These are phyloP conservation scores for Coprinopsis sp. DNA, from an alignment of 768 basidiomycete genomes.

Conservation along the genomic window DNA sequence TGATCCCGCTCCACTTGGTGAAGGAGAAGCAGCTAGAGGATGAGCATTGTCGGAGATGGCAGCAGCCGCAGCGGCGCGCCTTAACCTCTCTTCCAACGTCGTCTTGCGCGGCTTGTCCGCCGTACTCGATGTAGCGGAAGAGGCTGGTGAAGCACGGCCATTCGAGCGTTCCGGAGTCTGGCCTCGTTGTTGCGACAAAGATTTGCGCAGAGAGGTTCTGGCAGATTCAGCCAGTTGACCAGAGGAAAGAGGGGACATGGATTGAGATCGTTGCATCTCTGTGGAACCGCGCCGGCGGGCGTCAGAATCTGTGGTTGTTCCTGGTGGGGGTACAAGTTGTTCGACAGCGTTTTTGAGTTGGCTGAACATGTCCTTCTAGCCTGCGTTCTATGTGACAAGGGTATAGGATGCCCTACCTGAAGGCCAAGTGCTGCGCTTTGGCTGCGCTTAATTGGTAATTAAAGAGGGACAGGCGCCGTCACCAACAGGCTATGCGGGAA, in stretches of 20 bases:
- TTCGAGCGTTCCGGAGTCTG: conserved; percentile 39
- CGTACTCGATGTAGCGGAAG: conserved; percentile 13
- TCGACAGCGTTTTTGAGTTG: conserved; percentile 73
- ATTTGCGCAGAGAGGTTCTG: conserved; percentile 58
- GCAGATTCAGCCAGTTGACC: conserved; percentile 59
- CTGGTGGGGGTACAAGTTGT: conserved; percentile 52
- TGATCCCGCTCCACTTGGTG: conserved; percentile 15
- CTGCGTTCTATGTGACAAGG: neutral
- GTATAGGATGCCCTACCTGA: too few relatives aligned
- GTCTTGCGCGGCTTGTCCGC: conserved; percentile 36
- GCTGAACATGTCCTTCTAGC: conserved; percentile 53
- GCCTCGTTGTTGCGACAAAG: conserved; percentile 49
- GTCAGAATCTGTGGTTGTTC: conserved; percentile 10
- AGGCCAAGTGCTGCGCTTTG: too few relatives aligned
- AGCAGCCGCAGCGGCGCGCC: too few relatives aligned
- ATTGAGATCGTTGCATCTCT: conserved; percentile 13
- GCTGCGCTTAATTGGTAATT: neutral
- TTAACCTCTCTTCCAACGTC: conserved; percentile 39
- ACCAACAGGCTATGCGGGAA: too few relatives aligned
- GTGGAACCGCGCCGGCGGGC: conserved; percentile 17
- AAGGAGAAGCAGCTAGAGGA: conserved; percentile 23
- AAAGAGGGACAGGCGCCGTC: too few relatives aligned
- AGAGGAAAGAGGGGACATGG: conserved; percentile 38
- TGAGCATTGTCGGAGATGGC: too few relatives aligned
- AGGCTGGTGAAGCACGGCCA: conserved; percentile 10